These are phyloP conservation scores for Amanita fuliginea DNA, from an alignment of 768 basidiomycete species.

Conservation along the genomic window DNA sequence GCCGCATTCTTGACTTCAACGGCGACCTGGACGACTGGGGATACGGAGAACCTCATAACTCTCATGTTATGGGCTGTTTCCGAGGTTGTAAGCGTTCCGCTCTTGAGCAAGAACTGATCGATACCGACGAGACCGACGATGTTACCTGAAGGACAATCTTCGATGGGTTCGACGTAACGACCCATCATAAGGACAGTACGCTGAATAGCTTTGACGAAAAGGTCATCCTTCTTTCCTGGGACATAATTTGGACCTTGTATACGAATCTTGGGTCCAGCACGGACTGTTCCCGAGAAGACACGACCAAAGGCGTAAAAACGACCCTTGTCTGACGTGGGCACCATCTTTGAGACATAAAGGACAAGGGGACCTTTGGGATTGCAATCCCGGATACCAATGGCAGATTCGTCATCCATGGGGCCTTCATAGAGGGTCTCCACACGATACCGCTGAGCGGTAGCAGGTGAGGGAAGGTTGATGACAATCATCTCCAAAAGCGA, in stretches of 20 bases:
- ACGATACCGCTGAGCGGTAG: slow-evolving; percentile 96
- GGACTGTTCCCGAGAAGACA: slow-evolving; percentile 98
- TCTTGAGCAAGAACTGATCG: slow-evolving; percentile 99
- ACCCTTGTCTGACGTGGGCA: slow-evolving; percentile 98
- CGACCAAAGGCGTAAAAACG: slow-evolving; percentile 99
- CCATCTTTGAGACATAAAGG: slow-evolving; percentile 99
- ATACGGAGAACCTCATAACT: slow-evolving; percentile 99
- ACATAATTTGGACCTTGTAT: slow-evolving; percentile 99
- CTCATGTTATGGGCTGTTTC: slow-evolving; percentile 99
- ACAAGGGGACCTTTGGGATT: slow-evolving; percentile 95
- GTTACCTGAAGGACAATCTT: slow-evolving; percentile 98
- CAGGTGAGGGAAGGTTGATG: slow-evolving; percentile 96
- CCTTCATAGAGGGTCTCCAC: slow-evolving; percentile 99
- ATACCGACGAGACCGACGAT: slow-evolving; percentile 99
- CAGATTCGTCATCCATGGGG: slow-evolving; percentile 99
- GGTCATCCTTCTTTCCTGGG: slow-evolving; percentile 97
- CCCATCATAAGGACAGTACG: slow-evolving; percentile 99
- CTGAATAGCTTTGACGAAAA: slow-evolving; percentile 97
- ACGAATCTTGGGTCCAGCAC: slow-evolving; percentile 95
- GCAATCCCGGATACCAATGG: slow-evolving; percentile 96
- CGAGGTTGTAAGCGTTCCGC: slow-evolving; percentile 92
- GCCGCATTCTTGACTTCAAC: slow-evolving; percentile 99
- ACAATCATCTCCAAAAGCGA: slow-evolving; percentile 99
- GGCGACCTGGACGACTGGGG: slow-evolving; percentile 97
- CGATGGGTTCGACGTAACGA: slow-evolving; percentile 95